A percentile compares a stretch with the other conserved stretches of the same genome.
Evolutionary conservation across 148 eudicot genomes (phyloP).

Genomic region (Suaeda aralocaspica): DNA sequence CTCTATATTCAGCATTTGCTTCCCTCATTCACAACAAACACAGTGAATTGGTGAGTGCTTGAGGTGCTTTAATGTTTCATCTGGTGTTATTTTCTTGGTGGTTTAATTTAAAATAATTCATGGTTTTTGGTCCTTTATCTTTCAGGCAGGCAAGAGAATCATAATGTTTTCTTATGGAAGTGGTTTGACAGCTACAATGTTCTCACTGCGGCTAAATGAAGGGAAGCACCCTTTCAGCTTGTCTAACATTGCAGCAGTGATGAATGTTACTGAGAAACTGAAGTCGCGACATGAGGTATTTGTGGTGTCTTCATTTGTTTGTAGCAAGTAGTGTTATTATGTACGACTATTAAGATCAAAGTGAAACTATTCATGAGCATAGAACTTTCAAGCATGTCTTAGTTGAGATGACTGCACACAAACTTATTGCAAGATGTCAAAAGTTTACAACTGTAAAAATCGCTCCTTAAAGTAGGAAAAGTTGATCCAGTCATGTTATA

Average conservation of each 20-base stretch:
- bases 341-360: neutral
- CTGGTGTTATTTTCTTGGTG: neutral
- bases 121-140: conserved; percentile 1
- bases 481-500: no score
- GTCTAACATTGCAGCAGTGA: conserved; percentile 64
- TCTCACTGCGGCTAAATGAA: conserved; percentile 63
- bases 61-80: neutral
- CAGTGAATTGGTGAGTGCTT: conserved; percentile 60
- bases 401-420: no score
- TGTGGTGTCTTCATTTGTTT: neutral
- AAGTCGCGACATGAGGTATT: conserved; percentile 91
- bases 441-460: no score
- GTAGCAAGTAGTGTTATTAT: neutral
- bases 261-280: conserved; percentile 74
- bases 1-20: conserved; percentile 87
- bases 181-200: conserved; percentile 86
- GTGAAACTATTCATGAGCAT: neutral
- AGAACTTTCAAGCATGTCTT: neutral
- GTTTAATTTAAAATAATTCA: neutral
- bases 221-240: conserved; percentile 76
- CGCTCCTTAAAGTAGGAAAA: no score
- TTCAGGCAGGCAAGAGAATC: conserved; percentile 72
- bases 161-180: conserved; percentile 95
- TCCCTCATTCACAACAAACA: conserved; percentile 83
- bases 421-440: no score